phyloP scores from a whole-genome alignment of 768 basidiomycete species.

The Serendipita sp. region DNA sequence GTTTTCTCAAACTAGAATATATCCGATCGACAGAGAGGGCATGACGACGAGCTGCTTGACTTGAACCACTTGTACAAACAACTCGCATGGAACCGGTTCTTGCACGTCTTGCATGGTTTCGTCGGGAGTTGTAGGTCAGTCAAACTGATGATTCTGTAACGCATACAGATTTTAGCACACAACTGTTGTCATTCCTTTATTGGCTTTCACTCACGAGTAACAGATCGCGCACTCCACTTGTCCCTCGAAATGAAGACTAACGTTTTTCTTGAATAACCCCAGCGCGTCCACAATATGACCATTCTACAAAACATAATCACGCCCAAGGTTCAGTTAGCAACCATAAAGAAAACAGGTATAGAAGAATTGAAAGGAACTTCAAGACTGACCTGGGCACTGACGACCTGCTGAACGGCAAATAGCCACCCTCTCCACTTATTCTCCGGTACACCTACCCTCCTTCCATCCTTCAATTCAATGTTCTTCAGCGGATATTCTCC shows the following conservation, averaged over 20 bases:
- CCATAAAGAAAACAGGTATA: background rate
- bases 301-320: conserved; percentile 51
- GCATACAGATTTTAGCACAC: background rate
- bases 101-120: conserved; percentile 88
- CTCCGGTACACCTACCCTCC: conserved; percentile 76
- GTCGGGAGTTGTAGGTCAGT: conserved; percentile 77
- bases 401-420: conserved; percentile 77
- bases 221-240: conserved; percentile 95
- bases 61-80: conserved; percentile 96
- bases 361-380: background rate
- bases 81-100: conserved; percentile 82
- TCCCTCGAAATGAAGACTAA: conserved; percentile 83
- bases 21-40: conserved; percentile 80
- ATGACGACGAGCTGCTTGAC: conserved; percentile 76
- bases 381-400: conserved; percentile 63
- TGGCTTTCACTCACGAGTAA: conserved; percentile 49
- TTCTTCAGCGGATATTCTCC: conserved; percentile 77
- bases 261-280: conserved; percentile 85
- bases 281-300: conserved; percentile 81
- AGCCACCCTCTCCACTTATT: conserved; percentile 89
- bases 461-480: conserved; percentile 76
- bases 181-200: no score
- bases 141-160: conserved; percentile 82
- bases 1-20: conserved; percentile 30
- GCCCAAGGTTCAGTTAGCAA: no score